phyloP scores from a whole-genome alignment of 805 yeast species.

The Wickerhamomyces subpelliculosus region DNA sequence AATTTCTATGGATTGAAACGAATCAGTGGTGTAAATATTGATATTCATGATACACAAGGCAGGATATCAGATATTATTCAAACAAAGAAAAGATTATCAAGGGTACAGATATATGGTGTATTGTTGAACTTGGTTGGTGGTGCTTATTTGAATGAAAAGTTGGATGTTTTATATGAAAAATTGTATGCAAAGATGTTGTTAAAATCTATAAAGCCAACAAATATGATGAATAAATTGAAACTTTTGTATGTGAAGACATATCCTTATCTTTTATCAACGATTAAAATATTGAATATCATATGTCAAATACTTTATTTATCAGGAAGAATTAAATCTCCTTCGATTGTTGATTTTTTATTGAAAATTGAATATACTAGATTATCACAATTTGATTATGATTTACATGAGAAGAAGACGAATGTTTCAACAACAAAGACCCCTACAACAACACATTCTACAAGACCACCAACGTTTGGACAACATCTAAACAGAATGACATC shows the following conservation, averaged over 20 bases:
- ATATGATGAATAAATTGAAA: constrained; percentile 23
- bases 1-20: constrained; percentile 87
- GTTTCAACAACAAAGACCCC: not conserved
- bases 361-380: constrained; percentile 52
- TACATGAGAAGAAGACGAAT: constrained; percentile 11
- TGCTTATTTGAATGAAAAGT: constrained; percentile 64
- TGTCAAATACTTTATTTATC: constrained; percentile 61
- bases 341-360: constrained; percentile 53
- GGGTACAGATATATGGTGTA: constrained; percentile 45
- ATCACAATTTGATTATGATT: constrained; percentile 21
- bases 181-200: constrained; percentile 54
- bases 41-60: constrained; percentile 25
- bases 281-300: constrained; percentile 44
- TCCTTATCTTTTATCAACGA: constrained; percentile 47
- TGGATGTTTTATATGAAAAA: constrained; percentile 56
- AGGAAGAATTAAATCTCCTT: constrained; percentile 57
- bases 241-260: constrained; percentile 48
- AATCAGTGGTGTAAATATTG: constrained; percentile 23
- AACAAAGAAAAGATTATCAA: constrained; percentile 43
- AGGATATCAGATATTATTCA: constrained; percentile 35
- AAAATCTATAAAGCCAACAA: constrained; percentile 30
- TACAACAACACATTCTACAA: constrained; percentile 1
- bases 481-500: constrained; percentile 7
- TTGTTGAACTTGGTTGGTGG: constrained; percentile 55
- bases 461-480: constrained; percentile 23